Conservation (phyloP, 768 basidiomycete species). For the Paxillus involutus region DNA sequence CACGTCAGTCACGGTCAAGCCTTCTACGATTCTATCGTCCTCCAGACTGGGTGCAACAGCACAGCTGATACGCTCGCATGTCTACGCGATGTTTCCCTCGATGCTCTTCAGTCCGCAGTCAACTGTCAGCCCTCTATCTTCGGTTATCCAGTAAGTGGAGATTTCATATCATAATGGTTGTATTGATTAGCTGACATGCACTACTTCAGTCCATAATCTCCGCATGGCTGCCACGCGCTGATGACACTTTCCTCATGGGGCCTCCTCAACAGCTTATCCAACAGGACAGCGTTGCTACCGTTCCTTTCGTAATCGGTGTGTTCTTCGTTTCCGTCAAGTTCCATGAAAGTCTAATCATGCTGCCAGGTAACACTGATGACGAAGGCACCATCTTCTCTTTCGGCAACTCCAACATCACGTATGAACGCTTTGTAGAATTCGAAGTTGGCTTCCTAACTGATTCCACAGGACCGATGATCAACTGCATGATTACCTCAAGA, state of each 20-base stretch:
- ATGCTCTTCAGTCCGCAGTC: conserved; percentile 38
- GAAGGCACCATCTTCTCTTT: conserved; percentile 50
- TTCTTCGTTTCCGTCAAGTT: conserved; percentile 5
- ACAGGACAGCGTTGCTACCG: conserved; percentile 43
- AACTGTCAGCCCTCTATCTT: conserved; percentile 40
- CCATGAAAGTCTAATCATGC: neutral
- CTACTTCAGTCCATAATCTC: conserved; percentile 39
- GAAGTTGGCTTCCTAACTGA: neutral
- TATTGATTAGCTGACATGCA: neutral
- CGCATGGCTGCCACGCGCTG: conserved; percentile 49
- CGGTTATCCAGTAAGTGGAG: conserved; percentile 36
- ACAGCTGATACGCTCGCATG: conserved; percentile 41
- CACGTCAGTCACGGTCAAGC: conserved; percentile 42
- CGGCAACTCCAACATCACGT: conserved; percentile 29
- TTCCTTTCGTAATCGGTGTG: conserved; percentile 48
- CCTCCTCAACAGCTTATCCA: conserved; percentile 42
- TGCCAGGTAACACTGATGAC: conserved; percentile 51
- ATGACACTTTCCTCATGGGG: conserved; percentile 50
- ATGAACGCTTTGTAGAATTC: neutral
- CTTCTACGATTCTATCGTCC: conserved; percentile 44
- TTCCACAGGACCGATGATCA: conserved; percentile 22
- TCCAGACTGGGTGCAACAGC: conserved; percentile 39
- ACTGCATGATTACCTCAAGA: conserved; percentile 11
- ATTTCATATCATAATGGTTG: neutral
- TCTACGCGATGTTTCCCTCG: conserved; percentile 38